Evolutionary conservation across 1,139 yeast species (phyloP).

Genomic region (Candida tropicalis): DNA sequence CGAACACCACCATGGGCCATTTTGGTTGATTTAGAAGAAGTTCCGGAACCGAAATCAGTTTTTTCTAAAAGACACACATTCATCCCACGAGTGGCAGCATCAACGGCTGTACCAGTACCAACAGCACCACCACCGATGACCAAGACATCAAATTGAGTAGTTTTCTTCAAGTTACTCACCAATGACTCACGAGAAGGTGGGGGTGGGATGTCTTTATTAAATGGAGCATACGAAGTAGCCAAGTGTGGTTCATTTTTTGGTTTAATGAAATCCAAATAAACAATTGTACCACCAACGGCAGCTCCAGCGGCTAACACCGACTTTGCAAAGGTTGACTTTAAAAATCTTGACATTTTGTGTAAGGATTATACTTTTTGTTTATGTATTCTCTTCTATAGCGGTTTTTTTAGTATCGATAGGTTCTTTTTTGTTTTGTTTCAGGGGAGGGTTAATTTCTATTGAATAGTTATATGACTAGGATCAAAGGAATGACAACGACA

Average conservation of each 20-base stretch:
- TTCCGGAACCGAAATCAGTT: slow-evolving; percentile 88
- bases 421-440: neutral
- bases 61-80: slow-evolving; percentile 87
- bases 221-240: slow-evolving; percentile 38
- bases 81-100: slow-evolving; percentile 88
- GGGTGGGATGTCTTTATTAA: slow-evolving; percentile 33
- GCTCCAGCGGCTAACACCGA: slow-evolving; percentile 38
- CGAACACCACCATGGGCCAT: slow-evolving; percentile 98
- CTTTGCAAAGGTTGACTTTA: slow-evolving; percentile 27
- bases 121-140: slow-evolving; percentile 97
- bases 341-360: slow-evolving; percentile 21
- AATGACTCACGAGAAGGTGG: slow-evolving; percentile 42
- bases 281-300: slow-evolving; percentile 38
- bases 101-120: slow-evolving; percentile 92
- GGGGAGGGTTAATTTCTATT: neutral
- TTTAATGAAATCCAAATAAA: slow-evolving; percentile 46
- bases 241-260: slow-evolving; percentile 39
- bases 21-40: slow-evolving; percentile 93
- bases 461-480: neutral
- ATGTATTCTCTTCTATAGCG: neutral
- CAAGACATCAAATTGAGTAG: slow-evolving; percentile 72
- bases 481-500: slow-evolving; percentile 1
- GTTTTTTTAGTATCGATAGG: neutral
- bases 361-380: neutral
- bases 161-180: slow-evolving; percentile 32